Conservation (phyloP, 75 land plant genomes). For the Adiantum capillusveneris region DNA sequence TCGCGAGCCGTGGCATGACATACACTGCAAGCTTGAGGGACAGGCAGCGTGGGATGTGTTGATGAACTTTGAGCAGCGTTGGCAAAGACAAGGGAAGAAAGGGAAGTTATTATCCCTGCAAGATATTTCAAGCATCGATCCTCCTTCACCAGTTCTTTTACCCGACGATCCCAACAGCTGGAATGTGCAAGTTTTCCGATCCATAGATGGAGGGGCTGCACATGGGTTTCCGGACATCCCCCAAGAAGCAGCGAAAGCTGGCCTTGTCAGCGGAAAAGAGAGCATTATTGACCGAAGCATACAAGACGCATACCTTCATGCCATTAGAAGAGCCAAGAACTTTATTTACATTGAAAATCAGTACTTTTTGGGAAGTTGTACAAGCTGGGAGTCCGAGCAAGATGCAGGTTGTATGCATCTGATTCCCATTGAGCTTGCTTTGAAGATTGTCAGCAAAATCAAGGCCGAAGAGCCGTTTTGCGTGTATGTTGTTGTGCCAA, state of each 20-base stretch:
- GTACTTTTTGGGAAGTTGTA: slow-evolving; percentile 82
- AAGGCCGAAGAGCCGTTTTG: slow-evolving; percentile 73
- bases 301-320: slow-evolving; percentile 84
- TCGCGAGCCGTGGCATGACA: slow-evolving; percentile 95
- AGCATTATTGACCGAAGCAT: slow-evolving; percentile 79
- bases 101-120: slow-evolving; percentile 44
- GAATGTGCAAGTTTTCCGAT: slow-evolving; percentile 88
- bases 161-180: slow-evolving; percentile 61
- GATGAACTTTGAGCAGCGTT: slow-evolving; percentile 78
- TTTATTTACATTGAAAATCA: no score
- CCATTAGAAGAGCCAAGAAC: slow-evolving; percentile 78
- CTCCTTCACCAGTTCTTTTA: slow-evolving; percentile 65
- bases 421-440: slow-evolving; percentile 67
- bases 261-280: slow-evolving; percentile 85
- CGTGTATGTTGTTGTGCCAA: slow-evolving; percentile 78
- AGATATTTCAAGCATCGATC: slow-evolving; percentile 41
- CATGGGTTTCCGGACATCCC: slow-evolving; percentile 82
- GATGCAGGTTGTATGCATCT: slow-evolving; percentile 62
- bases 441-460: slow-evolving; percentile 86
- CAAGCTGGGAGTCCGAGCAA: slow-evolving; percentile 49
- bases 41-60: slow-evolving; percentile 85
- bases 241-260: slow-evolving; percentile 64
- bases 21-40: slow-evolving; percentile 69
- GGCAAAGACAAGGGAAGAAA: slow-evolving; percentile 74
- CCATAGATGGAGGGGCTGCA: slow-evolving; percentile 88